Conservation (phyloP, 805 yeast species). For the Nakazawaea anatomiae region DNA sequence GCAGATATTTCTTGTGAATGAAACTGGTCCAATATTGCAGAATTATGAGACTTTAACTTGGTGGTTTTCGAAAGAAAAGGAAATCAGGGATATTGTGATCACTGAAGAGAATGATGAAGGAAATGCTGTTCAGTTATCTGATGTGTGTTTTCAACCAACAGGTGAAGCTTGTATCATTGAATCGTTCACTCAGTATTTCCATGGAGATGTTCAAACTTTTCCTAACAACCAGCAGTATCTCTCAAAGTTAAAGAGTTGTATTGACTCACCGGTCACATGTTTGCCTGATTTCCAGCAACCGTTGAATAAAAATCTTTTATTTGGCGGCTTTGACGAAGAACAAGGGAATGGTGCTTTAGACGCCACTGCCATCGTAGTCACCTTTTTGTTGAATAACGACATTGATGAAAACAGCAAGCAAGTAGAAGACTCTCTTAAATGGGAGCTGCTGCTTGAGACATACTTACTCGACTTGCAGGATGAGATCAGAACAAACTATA, state of each 20-base stretch:
- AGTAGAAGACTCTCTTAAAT: slow-evolving; percentile 36
- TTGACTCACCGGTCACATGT: slow-evolving; percentile 81
- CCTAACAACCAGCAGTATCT: slow-evolving; percentile 50
- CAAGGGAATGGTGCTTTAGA: slow-evolving; percentile 36
- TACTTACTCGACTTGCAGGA: slow-evolving; percentile 39
- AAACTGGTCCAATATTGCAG: slow-evolving; percentile 59
- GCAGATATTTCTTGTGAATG: slow-evolving; percentile 70
- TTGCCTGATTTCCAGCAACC: slow-evolving; percentile 92
- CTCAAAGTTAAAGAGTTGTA: slow-evolving; percentile 48
- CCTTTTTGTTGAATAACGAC: slow-evolving; percentile 58
- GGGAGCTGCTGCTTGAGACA: slow-evolving; percentile 68
- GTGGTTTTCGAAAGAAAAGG: slow-evolving; percentile 82
- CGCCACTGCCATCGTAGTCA: slow-evolving; percentile 70
- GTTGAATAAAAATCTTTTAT: slow-evolving; percentile 60
- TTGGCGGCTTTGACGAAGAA: slow-evolving; percentile 50
- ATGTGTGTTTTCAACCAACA: slow-evolving; percentile 79
- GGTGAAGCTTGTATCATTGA: slow-evolving; percentile 79
- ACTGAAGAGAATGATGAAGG: slow-evolving; percentile 16
- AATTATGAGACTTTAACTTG: slow-evolving; percentile 67
- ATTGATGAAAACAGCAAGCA: slow-evolving; percentile 35
- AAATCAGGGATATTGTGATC: slow-evolving; percentile 30
- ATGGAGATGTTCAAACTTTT: slow-evolving; percentile 48
- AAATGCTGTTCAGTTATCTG: slow-evolving; percentile 36
- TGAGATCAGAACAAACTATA: neutral
- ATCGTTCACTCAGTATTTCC: slow-evolving; percentile 84